A percentile compares a stretch with the other conserved stretches of the same genome.
phyloP scores from a whole-genome alignment of 2,329 filamentous ascomycete genomes.

The Cladosporium sp. region DNA sequence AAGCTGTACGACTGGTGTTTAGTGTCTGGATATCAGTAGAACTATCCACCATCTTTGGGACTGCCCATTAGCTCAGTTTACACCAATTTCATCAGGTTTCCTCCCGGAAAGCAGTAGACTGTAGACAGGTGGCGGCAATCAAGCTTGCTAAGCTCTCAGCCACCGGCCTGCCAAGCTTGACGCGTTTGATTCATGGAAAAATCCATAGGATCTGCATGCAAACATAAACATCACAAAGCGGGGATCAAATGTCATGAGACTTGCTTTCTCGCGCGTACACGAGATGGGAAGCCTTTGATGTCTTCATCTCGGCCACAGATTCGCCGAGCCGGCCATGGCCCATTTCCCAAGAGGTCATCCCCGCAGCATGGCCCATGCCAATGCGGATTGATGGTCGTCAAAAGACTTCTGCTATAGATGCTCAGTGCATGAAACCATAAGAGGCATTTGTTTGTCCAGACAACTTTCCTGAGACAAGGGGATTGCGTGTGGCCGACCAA shows the following conservation, averaged over 20 bases:
- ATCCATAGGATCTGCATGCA: background rate
- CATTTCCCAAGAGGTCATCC: background rate
- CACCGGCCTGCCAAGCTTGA: slow-evolving; percentile 1
- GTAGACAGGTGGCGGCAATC: background rate
- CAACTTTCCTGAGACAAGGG: background rate
- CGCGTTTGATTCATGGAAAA: slow-evolving; percentile 9
- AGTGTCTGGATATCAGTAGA: background rate
- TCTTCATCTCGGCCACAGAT: background rate
- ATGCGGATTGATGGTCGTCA: background rate
- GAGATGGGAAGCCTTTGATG: background rate
- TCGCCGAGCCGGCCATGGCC: background rate
- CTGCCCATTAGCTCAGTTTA: background rate
- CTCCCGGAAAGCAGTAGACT: background rate
- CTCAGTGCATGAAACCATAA: background rate
- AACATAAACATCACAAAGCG: background rate
- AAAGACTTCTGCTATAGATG: background rate
- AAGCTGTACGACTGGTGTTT: background rate
- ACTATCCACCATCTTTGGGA: background rate
- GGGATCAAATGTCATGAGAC: background rate
- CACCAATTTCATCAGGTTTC: background rate
- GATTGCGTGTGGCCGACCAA: background rate
- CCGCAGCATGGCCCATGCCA: background rate
- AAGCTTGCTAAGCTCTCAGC: slow-evolving; percentile 7
- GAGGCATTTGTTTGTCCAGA: background rate
- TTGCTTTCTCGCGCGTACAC: background rate